Conservation (phyloP, 1,284 basidiomycete species). For the Cutaneotrichosporon sp. region DNA sequence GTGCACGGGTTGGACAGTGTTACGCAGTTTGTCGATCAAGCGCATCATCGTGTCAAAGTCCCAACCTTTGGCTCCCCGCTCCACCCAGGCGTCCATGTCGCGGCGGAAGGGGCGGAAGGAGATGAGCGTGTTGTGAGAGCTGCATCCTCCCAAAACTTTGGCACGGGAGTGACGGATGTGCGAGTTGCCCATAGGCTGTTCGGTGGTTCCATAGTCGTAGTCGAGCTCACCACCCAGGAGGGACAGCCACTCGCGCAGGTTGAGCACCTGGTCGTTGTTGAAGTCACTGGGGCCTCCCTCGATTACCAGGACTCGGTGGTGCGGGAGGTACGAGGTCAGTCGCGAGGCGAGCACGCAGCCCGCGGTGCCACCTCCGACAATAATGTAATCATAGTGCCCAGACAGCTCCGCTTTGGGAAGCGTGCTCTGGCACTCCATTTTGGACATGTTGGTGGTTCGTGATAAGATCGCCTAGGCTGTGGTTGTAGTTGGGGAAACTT, state of each 20-base stretch:
- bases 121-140: slow-evolving; percentile 22
- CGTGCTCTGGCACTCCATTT: slow-evolving; percentile 7
- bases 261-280: slow-evolving; percentile 13
- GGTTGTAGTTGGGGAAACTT: too few species aligned
- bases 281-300: slow-evolving; percentile 18
- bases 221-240: slow-evolving; percentile 19
- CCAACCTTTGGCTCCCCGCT: slow-evolving; percentile 11
- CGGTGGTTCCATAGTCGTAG: slow-evolving; percentile 21
- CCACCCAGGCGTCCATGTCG: slow-evolving; percentile 18
- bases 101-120: slow-evolving; percentile 19
- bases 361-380: slow-evolving; percentile 61
- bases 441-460: neutral
- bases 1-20: slow-evolving; percentile 17
- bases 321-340: slow-evolving; percentile 45
- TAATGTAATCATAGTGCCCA: slow-evolving; percentile 58
- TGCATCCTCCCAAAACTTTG: slow-evolving; percentile 19
- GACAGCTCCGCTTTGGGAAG: slow-evolving; percentile 1
- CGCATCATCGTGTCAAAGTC: slow-evolving; percentile 17
- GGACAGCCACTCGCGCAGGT: slow-evolving; percentile 18
- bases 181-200: slow-evolving; percentile 19
- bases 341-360: slow-evolving; percentile 61
- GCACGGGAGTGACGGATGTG: slow-evolving; percentile 21
- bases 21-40: slow-evolving; percentile 19
- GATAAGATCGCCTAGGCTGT: too few species aligned
- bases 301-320: slow-evolving; percentile 21